A percentile compares a stretch with the other conserved stretches of the same genome.
These are phyloP conservation scores for Buxus sempervirens DNA, from an alignment of 164 flowering plant species.

Conservation along the genomic window DNA sequence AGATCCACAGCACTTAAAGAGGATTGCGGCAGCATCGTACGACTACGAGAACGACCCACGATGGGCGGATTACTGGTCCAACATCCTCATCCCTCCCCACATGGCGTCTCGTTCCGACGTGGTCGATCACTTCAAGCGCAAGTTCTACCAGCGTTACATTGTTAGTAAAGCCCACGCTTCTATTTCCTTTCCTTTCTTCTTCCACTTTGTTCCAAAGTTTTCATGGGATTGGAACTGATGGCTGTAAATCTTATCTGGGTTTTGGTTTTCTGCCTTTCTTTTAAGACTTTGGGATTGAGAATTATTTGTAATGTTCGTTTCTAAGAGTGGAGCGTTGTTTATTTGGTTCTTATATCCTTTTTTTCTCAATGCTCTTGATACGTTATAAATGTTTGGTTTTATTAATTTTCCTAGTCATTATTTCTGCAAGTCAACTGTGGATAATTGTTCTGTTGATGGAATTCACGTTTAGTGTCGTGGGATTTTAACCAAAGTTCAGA, in stretches of 20 bases:
- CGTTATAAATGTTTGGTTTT: not conserved
- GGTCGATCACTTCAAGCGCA: conserved; percentile 84
- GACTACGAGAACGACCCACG: conserved; percentile 87
- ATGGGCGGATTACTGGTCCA: conserved; percentile 98
- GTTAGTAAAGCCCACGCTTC: conserved; percentile 26
- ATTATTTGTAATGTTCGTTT: not conserved
- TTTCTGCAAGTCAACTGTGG: not conserved
- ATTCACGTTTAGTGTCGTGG: no score
- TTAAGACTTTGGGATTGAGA: not conserved
- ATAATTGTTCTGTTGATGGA: not conserved
- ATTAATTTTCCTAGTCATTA: not conserved
- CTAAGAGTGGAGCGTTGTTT: not conserved
- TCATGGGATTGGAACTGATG: conserved; percentile 4
- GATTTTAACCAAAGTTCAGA: no score
- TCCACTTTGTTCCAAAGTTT: not conserved
- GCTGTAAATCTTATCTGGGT: not conserved
- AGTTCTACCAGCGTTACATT: conserved; percentile 92
- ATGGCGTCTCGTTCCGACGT: conserved; percentile 87
- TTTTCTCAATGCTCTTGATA: no score
- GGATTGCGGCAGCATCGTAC: conserved; percentile 77
- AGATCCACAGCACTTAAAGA: conserved; percentile 77
- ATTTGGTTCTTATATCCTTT: not conserved
- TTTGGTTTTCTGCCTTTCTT: not conserved
- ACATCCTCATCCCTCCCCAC: conserved; percentile 90
- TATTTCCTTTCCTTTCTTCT: not conserved